Evolutionary conservation across 371 early-diverging fungal genomes (phyloP).

Genomic region (Lichtheimia corymbifera): DNA sequence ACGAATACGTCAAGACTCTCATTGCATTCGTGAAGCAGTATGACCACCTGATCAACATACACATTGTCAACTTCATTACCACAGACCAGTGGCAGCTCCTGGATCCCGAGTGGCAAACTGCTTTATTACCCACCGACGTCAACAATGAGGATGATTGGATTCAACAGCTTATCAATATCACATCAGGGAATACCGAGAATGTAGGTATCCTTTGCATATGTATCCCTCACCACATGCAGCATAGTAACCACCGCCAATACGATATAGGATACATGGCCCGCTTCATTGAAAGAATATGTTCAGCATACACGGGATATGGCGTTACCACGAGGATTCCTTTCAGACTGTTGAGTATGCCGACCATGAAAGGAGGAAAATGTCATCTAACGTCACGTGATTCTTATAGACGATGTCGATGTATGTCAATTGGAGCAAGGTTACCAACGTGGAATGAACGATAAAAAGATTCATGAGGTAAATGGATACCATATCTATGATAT

Average conservation of each 20-base stretch:
- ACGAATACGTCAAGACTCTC: constrained; percentile 39
- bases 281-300: constrained; percentile 12
- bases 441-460: constrained; percentile 24
- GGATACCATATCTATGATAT: not conserved
- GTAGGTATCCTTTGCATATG: not conserved
- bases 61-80: constrained; percentile 57
- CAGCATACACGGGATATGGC: constrained; percentile 4
- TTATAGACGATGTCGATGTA: not conserved
- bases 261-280: constrained; percentile 15
- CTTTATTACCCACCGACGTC: constrained; percentile 15
- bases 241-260: not conserved
- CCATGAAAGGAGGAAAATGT: not conserved
- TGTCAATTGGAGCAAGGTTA: constrained; percentile 9
- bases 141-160: constrained; percentile 14
- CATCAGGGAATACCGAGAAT: constrained; percentile 3
- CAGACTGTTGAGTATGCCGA: constrained; percentile 15
- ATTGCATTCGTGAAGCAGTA: constrained; percentile 31
- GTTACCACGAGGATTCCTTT: constrained; percentile 6
- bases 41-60: constrained; percentile 44
- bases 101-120: constrained; percentile 49
- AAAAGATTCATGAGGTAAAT: constrained; percentile 26
- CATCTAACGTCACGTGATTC: not conserved
- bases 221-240: not conserved
- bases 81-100: constrained; percentile 48
- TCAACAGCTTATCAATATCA: constrained; percentile 11